Evolutionary conservation across 73 alveolate species (phyloP).

Genomic region (Loxodes magnus): DNA sequence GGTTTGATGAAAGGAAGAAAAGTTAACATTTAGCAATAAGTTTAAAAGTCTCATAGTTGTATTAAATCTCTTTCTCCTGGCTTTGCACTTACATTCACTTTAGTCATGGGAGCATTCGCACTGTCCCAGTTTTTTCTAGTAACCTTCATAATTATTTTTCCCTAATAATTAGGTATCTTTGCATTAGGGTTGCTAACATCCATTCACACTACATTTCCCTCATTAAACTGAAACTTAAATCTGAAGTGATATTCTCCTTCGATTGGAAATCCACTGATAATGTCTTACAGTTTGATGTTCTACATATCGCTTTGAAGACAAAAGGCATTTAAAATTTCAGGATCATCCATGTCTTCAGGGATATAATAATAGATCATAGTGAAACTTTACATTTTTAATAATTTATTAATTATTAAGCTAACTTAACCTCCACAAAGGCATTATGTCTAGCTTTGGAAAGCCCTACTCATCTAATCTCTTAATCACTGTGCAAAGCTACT

Average conservation of each 20-base stretch:
- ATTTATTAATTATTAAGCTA: background rate
- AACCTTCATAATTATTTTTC: constrained; percentile 17
- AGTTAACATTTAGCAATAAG: too few relatives aligned
- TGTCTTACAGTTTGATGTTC: constrained; percentile 17
- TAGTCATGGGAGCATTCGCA: too few relatives aligned
- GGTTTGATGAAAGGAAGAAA: too few relatives aligned
- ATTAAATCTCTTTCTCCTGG: too few relatives aligned
- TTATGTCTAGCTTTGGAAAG: too few relatives aligned
- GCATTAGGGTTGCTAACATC: constrained; percentile 18
- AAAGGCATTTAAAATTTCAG: constrained; percentile 26
- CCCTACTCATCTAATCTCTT: too few relatives aligned
- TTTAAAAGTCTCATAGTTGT: too few relatives aligned
- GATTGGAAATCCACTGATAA: constrained; percentile 19
- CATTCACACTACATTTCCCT: constrained; percentile 19
- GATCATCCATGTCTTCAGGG: constrained; percentile 34
- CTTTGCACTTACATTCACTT: too few relatives aligned
- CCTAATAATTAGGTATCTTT: constrained; percentile 5
- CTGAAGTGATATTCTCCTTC: constrained; percentile 30
- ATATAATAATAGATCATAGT: constrained; percentile 22
- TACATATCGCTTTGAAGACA: constrained; percentile 13
- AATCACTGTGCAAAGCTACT: too few relatives aligned
- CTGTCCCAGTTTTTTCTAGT: constrained; percentile 18
- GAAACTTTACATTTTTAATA: constrained; percentile 7
- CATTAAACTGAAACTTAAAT: constrained; percentile 8
- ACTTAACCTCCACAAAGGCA: too few relatives aligned